Conservation (phyloP, 2,329 filamentous ascomycete species). For the Exophiala lecanii-corni region DNA sequence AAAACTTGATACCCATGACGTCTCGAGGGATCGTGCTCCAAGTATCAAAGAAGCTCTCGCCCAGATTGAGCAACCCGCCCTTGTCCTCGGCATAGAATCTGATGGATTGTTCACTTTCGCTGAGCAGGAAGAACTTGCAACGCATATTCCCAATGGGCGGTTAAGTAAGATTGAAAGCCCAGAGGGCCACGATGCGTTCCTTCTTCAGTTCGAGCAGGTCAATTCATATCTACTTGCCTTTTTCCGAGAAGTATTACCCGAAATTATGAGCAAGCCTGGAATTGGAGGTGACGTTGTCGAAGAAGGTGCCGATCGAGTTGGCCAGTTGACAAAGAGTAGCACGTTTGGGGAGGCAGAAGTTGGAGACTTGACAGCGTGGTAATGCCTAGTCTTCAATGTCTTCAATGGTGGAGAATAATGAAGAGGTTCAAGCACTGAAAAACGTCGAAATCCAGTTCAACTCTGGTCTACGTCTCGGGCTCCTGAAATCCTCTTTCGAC, state of each 20-base stretch:
- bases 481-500: background rate
- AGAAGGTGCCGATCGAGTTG: constrained; percentile 44
- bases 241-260: constrained; percentile 72
- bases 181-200: constrained; percentile 93
- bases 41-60: constrained; percentile 68
- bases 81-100: constrained; percentile 90
- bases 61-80: constrained; percentile 78
- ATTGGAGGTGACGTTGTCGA: constrained; percentile 17
- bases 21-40: constrained; percentile 67
- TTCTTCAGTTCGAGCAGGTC: constrained; percentile 95
- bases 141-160: constrained; percentile 69
- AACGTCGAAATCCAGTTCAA: background rate
- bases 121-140: constrained; percentile 88
- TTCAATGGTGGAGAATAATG: background rate
- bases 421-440: background rate
- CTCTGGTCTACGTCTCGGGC: background rate
- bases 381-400: background rate
- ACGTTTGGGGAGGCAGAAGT: constrained; percentile 95
- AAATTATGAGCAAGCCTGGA: constrained; percentile 72
- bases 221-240: constrained; percentile 84
- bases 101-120: constrained; percentile 96
- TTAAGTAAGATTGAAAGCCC: constrained; percentile 86
- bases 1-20: constrained; percentile 95
- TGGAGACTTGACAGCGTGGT: constrained; percentile 60
- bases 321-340: constrained; percentile 73